A percentile compares a stretch with the other conserved stretches of the same genome.
These are phyloP conservation scores for Isatis tinctoria DNA, from an alignment of 345 rosid species.

Conservation along the genomic window DNA sequence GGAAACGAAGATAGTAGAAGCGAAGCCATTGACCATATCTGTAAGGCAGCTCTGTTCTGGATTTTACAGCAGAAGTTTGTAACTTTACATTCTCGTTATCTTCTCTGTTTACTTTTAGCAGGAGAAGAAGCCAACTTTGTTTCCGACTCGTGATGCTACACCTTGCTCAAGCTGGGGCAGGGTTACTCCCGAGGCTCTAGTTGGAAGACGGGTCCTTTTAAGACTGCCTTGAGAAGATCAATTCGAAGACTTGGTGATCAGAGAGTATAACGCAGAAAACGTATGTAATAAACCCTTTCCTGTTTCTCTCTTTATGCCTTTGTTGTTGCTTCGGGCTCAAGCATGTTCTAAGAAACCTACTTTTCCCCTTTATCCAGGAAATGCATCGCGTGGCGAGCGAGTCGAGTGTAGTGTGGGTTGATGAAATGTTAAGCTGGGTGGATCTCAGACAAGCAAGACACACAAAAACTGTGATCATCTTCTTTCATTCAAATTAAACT, in stretches of 20 bases:
- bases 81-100: not conserved
- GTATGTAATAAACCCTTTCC: constrained; percentile 11
- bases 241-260: not conserved
- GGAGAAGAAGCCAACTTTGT: not conserved
- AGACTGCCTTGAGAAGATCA: not conserved
- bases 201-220: not conserved
- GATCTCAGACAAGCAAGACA: constrained; percentile 18
- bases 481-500: not conserved
- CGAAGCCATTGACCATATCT: not conserved
- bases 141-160: not conserved
- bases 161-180: not conserved
- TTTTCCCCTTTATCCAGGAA: not conserved
- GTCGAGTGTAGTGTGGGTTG: not conserved
- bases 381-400: not conserved
- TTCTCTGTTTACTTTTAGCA: not conserved
- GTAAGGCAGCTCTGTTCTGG: not conserved
- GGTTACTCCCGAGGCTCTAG: not conserved
- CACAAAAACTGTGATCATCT: not conserved
- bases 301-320: not conserved
- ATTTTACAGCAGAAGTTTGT: not conserved
- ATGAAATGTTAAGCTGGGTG: not conserved
- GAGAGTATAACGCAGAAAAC: not conserved
- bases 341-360: not conserved
- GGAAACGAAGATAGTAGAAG: not conserved
- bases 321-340: not conserved